These are phyloP conservation scores for Trametes pubescens DNA, from an alignment of 1,284 basidiomycete genomes.

Conservation along the genomic window DNA sequence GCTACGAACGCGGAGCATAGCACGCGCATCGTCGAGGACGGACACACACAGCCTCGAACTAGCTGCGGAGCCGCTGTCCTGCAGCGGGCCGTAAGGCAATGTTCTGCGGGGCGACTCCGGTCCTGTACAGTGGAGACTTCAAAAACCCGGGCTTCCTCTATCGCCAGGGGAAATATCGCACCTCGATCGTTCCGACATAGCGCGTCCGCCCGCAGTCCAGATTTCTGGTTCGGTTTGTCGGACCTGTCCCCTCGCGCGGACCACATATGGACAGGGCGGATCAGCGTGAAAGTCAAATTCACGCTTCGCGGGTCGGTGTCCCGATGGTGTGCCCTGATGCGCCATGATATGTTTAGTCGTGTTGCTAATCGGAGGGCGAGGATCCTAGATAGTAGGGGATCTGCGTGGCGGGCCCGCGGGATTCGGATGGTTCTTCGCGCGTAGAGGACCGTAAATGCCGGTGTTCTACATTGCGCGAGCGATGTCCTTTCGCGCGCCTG, in stretches of 20 bases:
- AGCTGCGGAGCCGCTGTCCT: too few relatives aligned
- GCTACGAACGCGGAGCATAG: too few relatives aligned
- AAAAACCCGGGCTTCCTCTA: not conserved
- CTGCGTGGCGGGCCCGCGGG: not conserved
- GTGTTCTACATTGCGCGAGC: too few relatives aligned
- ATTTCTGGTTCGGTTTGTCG: not conserved
- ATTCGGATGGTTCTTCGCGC: not conserved
- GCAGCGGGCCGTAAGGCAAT: too few relatives aligned
- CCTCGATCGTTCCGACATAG: conserved; percentile 3
- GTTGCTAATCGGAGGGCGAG: conserved; percentile 5
- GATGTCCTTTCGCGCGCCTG: not conserved
- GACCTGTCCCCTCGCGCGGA: not conserved
- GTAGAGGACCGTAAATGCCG: not conserved
- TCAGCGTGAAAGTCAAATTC: conserved; percentile 14
- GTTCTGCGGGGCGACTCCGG: not conserved
- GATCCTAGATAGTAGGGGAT: conserved; percentile 22
- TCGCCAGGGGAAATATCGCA: not conserved
- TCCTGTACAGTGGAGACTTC: conserved; percentile 10
- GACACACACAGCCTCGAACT: too few relatives aligned
- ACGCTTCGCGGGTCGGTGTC: conserved; percentile 21
- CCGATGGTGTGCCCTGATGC: conserved; percentile 23
- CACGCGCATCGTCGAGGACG: too few relatives aligned
- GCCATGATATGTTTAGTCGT: conserved; percentile 5
- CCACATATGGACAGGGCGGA: not conserved
- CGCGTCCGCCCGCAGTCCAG: not conserved